Percentiles rank a stretch among this genome's conserved stretches.
These are phyloP conservation scores for Lupinus albus DNA, from an alignment of 306 rosid genomes.

Conservation along the genomic window DNA sequence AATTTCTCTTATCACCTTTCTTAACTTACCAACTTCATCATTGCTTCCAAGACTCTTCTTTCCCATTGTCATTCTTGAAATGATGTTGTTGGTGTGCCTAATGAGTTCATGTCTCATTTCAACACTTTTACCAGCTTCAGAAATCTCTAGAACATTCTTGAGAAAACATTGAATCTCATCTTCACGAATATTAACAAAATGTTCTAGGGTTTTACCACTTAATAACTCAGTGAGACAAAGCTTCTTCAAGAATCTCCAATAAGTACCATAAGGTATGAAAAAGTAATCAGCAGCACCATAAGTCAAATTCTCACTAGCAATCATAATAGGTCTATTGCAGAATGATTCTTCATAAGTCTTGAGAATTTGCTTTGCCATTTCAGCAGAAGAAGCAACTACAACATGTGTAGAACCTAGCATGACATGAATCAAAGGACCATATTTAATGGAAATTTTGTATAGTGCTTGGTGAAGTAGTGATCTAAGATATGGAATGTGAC, in stretches of 20 bases:
- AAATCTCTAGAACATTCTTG: background rate
- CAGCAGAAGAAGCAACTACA: conserved; percentile 58
- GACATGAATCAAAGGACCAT: conserved; percentile 53
- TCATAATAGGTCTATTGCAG: conserved; percentile 47
- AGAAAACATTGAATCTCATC: conserved; percentile 33
- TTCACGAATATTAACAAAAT: conserved; percentile 33
- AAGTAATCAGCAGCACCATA: conserved; percentile 56
- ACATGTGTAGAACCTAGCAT: conserved; percentile 49
- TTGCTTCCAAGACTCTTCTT: conserved; percentile 37
- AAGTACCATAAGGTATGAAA: conserved; percentile 55
- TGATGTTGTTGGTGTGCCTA: conserved; percentile 44
- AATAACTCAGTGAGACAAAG: conserved; percentile 65
- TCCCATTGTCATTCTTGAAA: conserved; percentile 54
- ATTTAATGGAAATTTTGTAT: conserved; percentile 44
- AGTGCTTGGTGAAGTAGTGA: conserved; percentile 51
- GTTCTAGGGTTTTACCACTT: conserved; percentile 42
- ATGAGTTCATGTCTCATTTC: conserved; percentile 47
- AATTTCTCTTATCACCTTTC: conserved; percentile 34
- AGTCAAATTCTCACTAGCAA: conserved; percentile 45
- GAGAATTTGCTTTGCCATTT: conserved; percentile 53
- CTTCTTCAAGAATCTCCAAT: conserved; percentile 51
- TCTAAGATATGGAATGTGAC: conserved; percentile 40
- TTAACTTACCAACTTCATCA: conserved; percentile 45
- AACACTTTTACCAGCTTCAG: conserved; percentile 3
- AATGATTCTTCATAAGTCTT: conserved; percentile 55